phyloP scores from a whole-genome alignment of 1,284 basidiomycete species.

The Pseudozyma tsukubaensis region DNA sequence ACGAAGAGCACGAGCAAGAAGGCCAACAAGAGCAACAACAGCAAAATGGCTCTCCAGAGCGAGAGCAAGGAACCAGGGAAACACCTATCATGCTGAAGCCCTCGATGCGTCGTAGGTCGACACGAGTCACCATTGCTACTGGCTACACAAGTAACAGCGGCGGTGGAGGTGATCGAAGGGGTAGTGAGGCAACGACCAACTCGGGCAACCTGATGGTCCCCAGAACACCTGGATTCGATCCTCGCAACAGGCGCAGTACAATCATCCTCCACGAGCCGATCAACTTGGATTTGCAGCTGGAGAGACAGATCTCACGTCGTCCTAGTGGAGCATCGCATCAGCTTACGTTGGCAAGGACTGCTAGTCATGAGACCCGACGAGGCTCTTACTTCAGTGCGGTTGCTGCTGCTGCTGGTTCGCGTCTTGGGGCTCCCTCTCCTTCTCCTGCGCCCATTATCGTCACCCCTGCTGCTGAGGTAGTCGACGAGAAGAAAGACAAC shows the following conservation, averaged over 20 bases:
- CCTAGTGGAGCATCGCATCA: conserved; percentile 24
- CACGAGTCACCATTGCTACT: neutral
- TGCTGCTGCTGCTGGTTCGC: conserved; percentile 29
- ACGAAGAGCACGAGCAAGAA: neutral
- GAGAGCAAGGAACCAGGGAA: neutral
- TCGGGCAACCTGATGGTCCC: conserved; percentile 11
- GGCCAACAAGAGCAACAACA: conserved; percentile 9
- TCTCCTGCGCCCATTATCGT: neutral
- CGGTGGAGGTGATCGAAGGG: conserved; percentile 7
- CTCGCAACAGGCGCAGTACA: conserved; percentile 30
- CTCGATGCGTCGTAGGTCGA: conserved; percentile 13
- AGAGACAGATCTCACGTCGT: conserved; percentile 10
- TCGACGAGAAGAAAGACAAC: conserved; percentile 10
- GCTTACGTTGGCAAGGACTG: conserved; percentile 19
- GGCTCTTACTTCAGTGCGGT: conserved; percentile 25
- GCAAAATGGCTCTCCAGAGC: conserved; percentile 4
- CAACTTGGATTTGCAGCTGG: conserved; percentile 9
- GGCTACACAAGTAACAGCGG: neutral
- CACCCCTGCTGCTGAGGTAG: neutral
- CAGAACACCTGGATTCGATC: conserved; percentile 21
- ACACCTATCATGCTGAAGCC: conserved; percentile 7
- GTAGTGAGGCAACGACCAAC: conserved; percentile 10
- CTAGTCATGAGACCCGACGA: conserved; percentile 26
- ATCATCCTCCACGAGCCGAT: conserved; percentile 40
- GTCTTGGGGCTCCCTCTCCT: conserved; percentile 3